A percentile compares a stretch with the other conserved stretches of the same genome.
These are phyloP conservation scores for Euclidium syriacum DNA, from an alignment of 345 rosid genomes.

Conservation along the genomic window DNA sequence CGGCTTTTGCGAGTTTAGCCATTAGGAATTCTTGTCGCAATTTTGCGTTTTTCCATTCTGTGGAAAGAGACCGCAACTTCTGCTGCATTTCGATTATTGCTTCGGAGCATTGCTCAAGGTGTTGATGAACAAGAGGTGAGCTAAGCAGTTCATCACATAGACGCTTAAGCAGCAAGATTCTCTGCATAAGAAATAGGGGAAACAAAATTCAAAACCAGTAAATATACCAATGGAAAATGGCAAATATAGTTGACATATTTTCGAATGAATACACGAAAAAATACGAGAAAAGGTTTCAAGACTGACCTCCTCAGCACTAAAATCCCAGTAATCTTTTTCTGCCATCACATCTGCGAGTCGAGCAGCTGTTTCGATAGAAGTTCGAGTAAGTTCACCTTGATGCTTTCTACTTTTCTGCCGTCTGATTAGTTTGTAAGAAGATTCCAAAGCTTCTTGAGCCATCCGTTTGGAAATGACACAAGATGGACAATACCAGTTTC, in stretches of 20 bases:
- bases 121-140: conserved; percentile 75
- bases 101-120: conserved; percentile 89
- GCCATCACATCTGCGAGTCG: conserved; percentile 56
- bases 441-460: conserved; percentile 47
- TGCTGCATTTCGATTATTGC: conserved; percentile 72
- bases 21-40: conserved; percentile 59
- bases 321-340: conserved; percentile 87
- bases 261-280: neutral
- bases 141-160: conserved; percentile 87
- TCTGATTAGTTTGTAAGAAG: conserved; percentile 37
- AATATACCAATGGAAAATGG: neutral
- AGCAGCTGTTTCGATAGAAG: conserved; percentile 56
- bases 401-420: conserved; percentile 44
- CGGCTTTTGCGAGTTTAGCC: conserved; percentile 53
- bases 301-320: conserved; percentile 75
- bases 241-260: neutral
- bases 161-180: conserved; percentile 69
- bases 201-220: conserved; percentile 8
- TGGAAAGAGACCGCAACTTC: conserved; percentile 63
- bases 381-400: conserved; percentile 68
- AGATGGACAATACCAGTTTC: conserved; percentile 99
- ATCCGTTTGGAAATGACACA: conserved; percentile 54
- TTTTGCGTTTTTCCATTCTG: conserved; percentile 68
- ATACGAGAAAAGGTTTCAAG: neutral
- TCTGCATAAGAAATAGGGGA: conserved; percentile 56